Percentiles rank a stretch among this genome's conserved stretches.
Conservation (phyloP, 768 basidiomycete species). For the Psilocybe cyanescens region DNA sequence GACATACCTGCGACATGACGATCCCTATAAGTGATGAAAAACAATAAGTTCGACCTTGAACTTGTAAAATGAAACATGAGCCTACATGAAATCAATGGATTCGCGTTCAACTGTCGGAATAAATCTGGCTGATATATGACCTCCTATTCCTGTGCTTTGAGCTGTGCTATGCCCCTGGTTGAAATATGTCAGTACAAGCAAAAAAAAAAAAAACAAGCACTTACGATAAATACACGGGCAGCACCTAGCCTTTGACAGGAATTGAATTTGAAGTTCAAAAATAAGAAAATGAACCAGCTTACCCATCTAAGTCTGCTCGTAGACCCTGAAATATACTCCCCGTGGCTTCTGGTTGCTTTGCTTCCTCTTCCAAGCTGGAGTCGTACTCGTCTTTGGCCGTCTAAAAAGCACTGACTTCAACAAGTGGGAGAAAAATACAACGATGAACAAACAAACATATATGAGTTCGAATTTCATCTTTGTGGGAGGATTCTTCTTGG, state of each 20-base stretch:
- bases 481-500: conserved; percentile 91
- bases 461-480: conserved; percentile 82
- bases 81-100: conserved; percentile 85
- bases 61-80: conserved; percentile 4
- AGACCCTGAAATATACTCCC: conserved; percentile 89
- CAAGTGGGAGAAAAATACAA: not conserved
- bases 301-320: conserved; percentile 86
- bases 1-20: conserved; percentile 74
- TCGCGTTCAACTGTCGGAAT: conserved; percentile 97
- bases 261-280: conserved; percentile 2
- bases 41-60: not conserved
- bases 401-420: conserved; percentile 36
- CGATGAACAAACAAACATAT: conserved; percentile 54
- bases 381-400: conserved; percentile 86
- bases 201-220: conserved; percentile 19
- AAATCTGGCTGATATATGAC: conserved; percentile 76
- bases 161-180: conserved; percentile 83
- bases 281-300: conserved; percentile 21
- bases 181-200: conserved; percentile 3
- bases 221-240: conserved; percentile 84
- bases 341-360: conserved; percentile 56
- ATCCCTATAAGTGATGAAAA: conserved; percentile 51
- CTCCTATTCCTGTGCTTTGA: conserved; percentile 85
- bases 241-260: conserved; percentile 53
- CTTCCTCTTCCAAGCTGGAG: conserved; percentile 70